These are phyloP conservation scores for Dryadomyces sulphureus DNA, from an alignment of 2,329 filamentous ascomycete species.

Conservation along the genomic window DNA sequence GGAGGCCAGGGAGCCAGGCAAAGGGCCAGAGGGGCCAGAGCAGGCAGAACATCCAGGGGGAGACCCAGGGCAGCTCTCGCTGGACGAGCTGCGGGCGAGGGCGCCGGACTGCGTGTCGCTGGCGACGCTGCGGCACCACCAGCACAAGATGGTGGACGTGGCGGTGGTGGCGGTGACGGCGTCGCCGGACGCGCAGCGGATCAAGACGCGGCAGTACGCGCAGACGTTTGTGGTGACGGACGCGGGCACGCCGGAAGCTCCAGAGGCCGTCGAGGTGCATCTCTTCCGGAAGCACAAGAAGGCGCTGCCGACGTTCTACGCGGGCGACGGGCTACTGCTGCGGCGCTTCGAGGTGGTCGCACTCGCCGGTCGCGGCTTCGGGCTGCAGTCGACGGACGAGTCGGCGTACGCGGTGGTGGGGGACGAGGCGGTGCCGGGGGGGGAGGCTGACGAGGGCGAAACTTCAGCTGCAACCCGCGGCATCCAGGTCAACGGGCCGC, in stretches of 20 bases:
- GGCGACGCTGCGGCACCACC: slow-evolving; percentile 32
- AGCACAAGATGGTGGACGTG: slow-evolving; percentile 35
- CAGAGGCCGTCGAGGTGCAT: slow-evolving; percentile 32
- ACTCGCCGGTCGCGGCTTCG: slow-evolving; percentile 39
- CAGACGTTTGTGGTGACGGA: slow-evolving; percentile 44
- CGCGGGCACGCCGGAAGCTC: slow-evolving; percentile 15
- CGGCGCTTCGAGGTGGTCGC: slow-evolving; percentile 39
- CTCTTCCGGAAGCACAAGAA: slow-evolving; percentile 44
- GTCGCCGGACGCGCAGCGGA: slow-evolving; percentile 30
- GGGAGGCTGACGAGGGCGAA: neutral
- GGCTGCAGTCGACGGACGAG: slow-evolving; percentile 35
- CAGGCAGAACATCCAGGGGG: too few relatives aligned
- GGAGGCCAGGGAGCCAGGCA: too few relatives aligned
- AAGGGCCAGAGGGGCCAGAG: too few relatives aligned
- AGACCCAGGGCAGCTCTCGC: neutral
- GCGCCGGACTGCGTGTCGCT: slow-evolving; percentile 39
- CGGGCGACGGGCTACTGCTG: slow-evolving; percentile 44
- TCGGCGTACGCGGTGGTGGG: slow-evolving; percentile 46
- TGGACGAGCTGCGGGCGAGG: slow-evolving; percentile 27
- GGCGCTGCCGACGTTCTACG: slow-evolving; percentile 36
- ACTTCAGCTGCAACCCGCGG: neutral
- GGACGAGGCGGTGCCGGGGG: slow-evolving; percentile 3
- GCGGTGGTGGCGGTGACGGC: slow-evolving; percentile 36
- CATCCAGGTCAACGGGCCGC: slow-evolving; percentile 42
- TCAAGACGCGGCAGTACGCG: slow-evolving; percentile 43